These are phyloP conservation scores for Penicillium maclennaniae DNA, from an alignment of 495 filamentous ascomycete genomes.

Conservation along the genomic window DNA sequence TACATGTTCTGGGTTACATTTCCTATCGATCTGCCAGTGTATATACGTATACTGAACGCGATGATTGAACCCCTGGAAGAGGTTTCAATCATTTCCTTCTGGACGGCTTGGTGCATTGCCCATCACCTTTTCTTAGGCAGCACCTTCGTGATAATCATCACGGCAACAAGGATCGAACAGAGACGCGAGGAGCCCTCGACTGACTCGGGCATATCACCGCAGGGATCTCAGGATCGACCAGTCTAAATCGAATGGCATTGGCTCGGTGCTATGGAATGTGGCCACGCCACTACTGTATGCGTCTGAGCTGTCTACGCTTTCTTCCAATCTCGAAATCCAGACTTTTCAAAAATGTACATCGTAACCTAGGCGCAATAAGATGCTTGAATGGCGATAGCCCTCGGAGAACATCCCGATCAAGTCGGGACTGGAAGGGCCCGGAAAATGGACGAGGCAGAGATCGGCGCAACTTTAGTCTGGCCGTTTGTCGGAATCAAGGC, in stretches of 20 bases:
- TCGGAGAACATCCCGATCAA: slow-evolving; percentile 4
- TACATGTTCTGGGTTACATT: neutral
- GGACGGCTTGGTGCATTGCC: too few relatives aligned
- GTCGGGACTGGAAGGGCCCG: slow-evolving; percentile 2
- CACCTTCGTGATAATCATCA: neutral
- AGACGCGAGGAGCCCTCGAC: neutral
- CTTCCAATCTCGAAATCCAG: neutral
- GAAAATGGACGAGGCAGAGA: slow-evolving; percentile 6
- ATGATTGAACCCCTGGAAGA: neutral
- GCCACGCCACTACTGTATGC: neutral
- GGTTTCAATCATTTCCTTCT: neutral
- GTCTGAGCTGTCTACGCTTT: neutral
- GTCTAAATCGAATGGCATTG: neutral
- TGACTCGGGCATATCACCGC: slow-evolving; percentile 1
- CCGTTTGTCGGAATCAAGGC: slow-evolving; percentile 13
- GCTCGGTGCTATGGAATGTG: slow-evolving; percentile 6
- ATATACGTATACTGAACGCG: neutral
- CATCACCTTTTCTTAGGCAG: neutral
- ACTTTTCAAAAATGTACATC: neutral
- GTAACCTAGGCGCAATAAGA: neutral
- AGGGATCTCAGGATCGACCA: neutral
- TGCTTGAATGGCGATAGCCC: neutral
- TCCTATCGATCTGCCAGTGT: neutral
- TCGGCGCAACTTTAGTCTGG: slow-evolving; percentile 12
- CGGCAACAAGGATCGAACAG: neutral